Base-by-base conservation (phyloP, 495 filamentous ascomycete genomes). In the Massariosphaeria phaeospora region DNA sequence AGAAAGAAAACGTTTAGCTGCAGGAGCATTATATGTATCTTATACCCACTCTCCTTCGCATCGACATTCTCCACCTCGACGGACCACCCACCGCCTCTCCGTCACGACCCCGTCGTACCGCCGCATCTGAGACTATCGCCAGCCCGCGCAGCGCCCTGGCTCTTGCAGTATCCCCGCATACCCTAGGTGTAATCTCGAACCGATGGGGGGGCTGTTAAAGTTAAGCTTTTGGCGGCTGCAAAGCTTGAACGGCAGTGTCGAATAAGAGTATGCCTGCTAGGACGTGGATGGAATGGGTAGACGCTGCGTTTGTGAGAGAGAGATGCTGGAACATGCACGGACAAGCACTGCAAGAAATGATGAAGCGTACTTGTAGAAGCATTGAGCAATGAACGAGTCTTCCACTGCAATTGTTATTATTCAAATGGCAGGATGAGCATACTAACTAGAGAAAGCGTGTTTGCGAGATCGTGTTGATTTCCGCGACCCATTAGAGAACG, bases 271-370 rank as follows among this genome's bases (percentile, higher is more conserved):
- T 17, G 30, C 7, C 9, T 10, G 38, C 8, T 1, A 21, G 13
- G 30, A 46, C 25, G 11, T 21, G 15, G 17, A 5, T 31, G 30
- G 43, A 13, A 56, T 33, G 25, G 48, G 25, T 38, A n/a, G 18
- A 34, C 25, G 17, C 25, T 25, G 38, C 8, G 17, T 2, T 7
- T 52, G 55, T 58, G 24, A n/a, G 48, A 33, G 27, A 21, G 26
- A 40, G 40, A 45, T 38, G 51, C 52, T 58, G 48, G 55, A 39
- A 27, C 43, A 39, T 50, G 46, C 55, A 41, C 48, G 47, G 46
- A n/a, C n/a, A n/a, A n/a, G n/a, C n/a, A n/a, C n/a, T n/a, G n/a
- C n/a, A n/a, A n/a, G n/a, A n/a, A n/a, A n/a, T n/a, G n/a, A n/a
- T n/a, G n/a, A n/a, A n/a, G n/a, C n/a, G n/a, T n/a, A n/a, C n/a